Evolutionary conservation across 257 asterid genomes (phyloP).

Genomic region (Solanum etuberosum): DNA sequence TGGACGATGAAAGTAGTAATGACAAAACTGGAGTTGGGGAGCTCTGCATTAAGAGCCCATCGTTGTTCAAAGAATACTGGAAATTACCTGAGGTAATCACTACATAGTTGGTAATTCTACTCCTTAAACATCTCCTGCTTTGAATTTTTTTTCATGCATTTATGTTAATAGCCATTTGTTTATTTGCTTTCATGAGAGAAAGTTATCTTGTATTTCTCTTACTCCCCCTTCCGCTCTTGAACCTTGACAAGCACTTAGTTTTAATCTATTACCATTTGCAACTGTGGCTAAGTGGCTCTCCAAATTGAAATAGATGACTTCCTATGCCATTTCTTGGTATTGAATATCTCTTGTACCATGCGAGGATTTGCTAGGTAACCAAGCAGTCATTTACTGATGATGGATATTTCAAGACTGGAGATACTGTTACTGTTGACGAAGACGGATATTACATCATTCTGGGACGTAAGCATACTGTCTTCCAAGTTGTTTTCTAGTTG

Average conservation of each 20-base stretch:
- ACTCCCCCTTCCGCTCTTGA: not conserved
- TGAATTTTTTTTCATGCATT: not conserved
- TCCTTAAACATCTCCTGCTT: not conserved
- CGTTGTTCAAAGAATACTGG: conserved; percentile 93
- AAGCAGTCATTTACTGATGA: conserved; percentile 68
- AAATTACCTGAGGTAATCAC: conserved; percentile 70
- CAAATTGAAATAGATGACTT: not conserved
- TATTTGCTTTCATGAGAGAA: not conserved
- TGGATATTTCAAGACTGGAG: conserved; percentile 97
- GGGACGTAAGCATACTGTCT: conserved; percentile 63
- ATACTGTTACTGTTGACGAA: conserved; percentile 74
- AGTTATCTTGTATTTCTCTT: not conserved
- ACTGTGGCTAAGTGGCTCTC: not conserved
- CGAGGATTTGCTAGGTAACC: conserved; percentile 45
- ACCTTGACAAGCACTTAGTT: not conserved
- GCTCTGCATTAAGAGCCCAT: conserved; percentile 87
- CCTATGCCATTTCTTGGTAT: not conserved
- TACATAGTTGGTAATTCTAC: not conserved
- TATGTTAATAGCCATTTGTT: not conserved
- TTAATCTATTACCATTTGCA: not conserved
- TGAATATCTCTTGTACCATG: not conserved
- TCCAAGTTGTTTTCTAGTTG: not conserved
- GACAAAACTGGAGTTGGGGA: conserved; percentile 57
- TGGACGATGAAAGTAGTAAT: conserved; percentile 51
- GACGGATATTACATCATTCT: conserved; percentile 90